Evolutionary conservation across 2,329 filamentous ascomycete species (phyloP).

Genomic region (Pseudopyricularia cyperi): DNA sequence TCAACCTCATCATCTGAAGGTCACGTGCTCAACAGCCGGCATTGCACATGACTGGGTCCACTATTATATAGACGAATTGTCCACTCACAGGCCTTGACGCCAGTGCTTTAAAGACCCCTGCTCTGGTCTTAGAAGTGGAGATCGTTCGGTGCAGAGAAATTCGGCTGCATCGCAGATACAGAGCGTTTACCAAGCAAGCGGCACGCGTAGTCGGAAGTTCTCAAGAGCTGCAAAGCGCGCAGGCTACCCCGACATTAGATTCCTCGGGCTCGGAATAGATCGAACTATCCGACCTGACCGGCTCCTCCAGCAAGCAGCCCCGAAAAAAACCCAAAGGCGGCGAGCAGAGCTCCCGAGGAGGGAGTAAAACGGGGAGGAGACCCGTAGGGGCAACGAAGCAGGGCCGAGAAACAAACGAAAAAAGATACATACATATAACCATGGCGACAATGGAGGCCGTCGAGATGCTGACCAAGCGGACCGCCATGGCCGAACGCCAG

Average conservation of each 20-base stretch:
- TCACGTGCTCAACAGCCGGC: too few relatives aligned
- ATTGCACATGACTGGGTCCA: too few relatives aligned
- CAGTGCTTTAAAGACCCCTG: too few relatives aligned
- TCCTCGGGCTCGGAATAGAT: background rate
- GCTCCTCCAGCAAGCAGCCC: background rate
- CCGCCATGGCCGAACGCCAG: conserved; percentile 53
- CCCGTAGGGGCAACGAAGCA: background rate
- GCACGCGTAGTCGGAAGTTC: background rate
- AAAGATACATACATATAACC: background rate
- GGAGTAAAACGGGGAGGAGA: background rate
- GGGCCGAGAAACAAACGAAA: background rate
- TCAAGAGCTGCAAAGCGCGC: background rate
- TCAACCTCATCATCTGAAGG: too few relatives aligned
- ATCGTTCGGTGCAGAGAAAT: too few relatives aligned
- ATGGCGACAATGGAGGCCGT: conserved; percentile 16
- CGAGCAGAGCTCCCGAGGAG: background rate
- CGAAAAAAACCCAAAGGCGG: background rate
- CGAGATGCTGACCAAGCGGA: conserved; percentile 59
- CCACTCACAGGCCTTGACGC: too few relatives aligned
- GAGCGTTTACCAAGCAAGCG: background rate
- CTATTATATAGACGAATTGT: too few relatives aligned
- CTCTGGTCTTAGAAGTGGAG: too few relatives aligned
- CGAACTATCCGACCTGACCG: too few relatives aligned
- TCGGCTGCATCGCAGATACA: background rate
- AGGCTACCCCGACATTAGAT: too few relatives aligned